Evolutionary conservation across 1,139 yeast genomes (phyloP).

Genomic region (Taphrina deformans): DNA sequence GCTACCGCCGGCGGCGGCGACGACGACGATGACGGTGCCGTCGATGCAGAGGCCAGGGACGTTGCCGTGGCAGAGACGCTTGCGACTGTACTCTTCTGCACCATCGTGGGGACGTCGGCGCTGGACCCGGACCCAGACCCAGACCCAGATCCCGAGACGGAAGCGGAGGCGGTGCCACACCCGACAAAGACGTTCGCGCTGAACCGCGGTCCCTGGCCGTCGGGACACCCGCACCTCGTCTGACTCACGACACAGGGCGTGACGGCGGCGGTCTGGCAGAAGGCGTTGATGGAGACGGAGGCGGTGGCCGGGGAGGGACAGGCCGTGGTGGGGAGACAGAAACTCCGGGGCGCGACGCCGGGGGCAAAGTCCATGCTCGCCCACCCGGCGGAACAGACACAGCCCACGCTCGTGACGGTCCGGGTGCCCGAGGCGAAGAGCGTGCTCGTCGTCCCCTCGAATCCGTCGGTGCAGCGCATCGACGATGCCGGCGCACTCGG

Average conservation of each 20-base stretch:
- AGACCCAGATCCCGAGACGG: neutral
- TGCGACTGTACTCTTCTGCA: neutral
- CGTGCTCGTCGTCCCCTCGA: neutral
- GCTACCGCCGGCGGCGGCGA: neutral
- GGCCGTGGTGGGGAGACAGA: neutral
- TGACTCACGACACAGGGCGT: neutral
- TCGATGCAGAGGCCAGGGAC: neutral
- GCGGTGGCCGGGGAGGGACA: slow-evolving; percentile 6
- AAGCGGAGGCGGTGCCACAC: neutral
- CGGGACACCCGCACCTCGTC: slow-evolving; percentile 6
- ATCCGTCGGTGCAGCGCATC: slow-evolving; percentile 12
- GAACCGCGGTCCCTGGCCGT: neutral
- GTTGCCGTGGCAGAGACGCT: neutral
- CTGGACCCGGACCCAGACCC: neutral
- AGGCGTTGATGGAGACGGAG: neutral
- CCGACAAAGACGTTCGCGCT: neutral
- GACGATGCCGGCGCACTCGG: neutral
- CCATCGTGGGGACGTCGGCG: too few species aligned
- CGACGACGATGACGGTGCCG: neutral
- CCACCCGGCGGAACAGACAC: neutral
- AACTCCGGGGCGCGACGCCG: slow-evolving; percentile 1
- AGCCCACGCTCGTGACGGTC: neutral
- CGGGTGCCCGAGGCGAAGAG: neutral
- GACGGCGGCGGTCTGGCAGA: neutral
- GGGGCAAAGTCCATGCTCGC: slow-evolving; percentile 1